Percentiles rank a stretch among this genome's conserved stretches.
Conservation (phyloP, 148 eudicot genomes). For the Drosera capensis region DNA sequence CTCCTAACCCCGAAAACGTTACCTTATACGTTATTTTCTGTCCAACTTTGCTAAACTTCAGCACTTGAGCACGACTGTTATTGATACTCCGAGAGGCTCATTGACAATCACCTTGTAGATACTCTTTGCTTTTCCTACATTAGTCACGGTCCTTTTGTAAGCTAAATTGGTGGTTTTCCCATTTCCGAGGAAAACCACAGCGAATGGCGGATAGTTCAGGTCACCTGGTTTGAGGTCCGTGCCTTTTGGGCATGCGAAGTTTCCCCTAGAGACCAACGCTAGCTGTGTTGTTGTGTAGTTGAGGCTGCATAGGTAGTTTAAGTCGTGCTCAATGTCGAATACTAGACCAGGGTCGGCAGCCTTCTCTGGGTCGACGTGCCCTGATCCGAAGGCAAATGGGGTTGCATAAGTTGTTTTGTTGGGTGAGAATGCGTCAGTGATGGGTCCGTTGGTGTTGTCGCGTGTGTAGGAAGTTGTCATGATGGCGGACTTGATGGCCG, state of each 20-base stretch:
- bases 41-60: background rate
- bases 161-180: background rate
- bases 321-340: background rate
- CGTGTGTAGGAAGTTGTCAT: slow-evolving; percentile 50
- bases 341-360: background rate
- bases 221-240: background rate
- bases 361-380: background rate
- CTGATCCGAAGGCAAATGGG: background rate
- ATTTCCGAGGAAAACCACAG: background rate
- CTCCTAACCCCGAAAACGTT: background rate
- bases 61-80: background rate
- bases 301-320: background rate
- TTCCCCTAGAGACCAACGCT: background rate
- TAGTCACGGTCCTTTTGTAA: background rate
- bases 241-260: background rate
- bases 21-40: background rate
- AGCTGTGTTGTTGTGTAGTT: background rate
- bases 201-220: background rate
- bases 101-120: background rate
- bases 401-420: background rate
- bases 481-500: slow-evolving; percentile 57
- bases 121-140: background rate
- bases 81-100: background rate
- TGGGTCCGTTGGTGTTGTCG: too few species aligned
- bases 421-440: background rate